These are phyloP conservation scores for Dothistroma septosporum DNA, from an alignment of 2,329 filamentous ascomycete species.

Conservation along the genomic window DNA sequence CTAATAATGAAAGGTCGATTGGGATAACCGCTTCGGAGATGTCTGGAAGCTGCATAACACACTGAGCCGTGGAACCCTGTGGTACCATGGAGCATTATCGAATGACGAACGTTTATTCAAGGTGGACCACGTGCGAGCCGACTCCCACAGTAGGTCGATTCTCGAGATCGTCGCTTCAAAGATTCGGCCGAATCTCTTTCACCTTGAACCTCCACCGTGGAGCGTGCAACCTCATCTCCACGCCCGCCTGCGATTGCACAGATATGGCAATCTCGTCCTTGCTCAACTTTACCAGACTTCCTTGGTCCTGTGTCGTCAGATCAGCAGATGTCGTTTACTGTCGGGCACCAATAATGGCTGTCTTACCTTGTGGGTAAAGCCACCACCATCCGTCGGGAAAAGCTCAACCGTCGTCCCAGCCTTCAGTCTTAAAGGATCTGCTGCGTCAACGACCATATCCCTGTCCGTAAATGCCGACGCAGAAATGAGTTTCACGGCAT, in stretches of 20 bases:
- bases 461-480: slow-evolving; percentile 46
- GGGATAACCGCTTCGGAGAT: neutral
- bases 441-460: slow-evolving; percentile 43
- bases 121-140: neutral
- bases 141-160: neutral
- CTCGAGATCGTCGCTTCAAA: neutral
- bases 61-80: neutral
- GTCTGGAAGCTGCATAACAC: neutral
- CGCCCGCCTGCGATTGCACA: slow-evolving; percentile 40
- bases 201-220: slow-evolving; percentile 56
- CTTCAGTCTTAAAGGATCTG: slow-evolving; percentile 52
- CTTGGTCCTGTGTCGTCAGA: slow-evolving; percentile 44
- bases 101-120: neutral
- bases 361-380: slow-evolving; percentile 47
- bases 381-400: slow-evolving; percentile 58
- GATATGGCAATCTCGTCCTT: slow-evolving; percentile 57
- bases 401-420: slow-evolving; percentile 55
- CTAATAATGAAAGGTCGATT: neutral
- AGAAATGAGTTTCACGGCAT: slow-evolving; percentile 50
- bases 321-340: neutral
- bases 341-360: neutral
- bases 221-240: slow-evolving; percentile 54
- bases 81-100: neutral
- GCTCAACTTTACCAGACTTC: slow-evolving; percentile 52
- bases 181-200: neutral